Percentiles rank a stretch among this genome's conserved stretches.
These are phyloP conservation scores for Colletotrichum sp. DNA, from an alignment of 2,329 filamentous ascomycete species.

Conservation along the genomic window DNA sequence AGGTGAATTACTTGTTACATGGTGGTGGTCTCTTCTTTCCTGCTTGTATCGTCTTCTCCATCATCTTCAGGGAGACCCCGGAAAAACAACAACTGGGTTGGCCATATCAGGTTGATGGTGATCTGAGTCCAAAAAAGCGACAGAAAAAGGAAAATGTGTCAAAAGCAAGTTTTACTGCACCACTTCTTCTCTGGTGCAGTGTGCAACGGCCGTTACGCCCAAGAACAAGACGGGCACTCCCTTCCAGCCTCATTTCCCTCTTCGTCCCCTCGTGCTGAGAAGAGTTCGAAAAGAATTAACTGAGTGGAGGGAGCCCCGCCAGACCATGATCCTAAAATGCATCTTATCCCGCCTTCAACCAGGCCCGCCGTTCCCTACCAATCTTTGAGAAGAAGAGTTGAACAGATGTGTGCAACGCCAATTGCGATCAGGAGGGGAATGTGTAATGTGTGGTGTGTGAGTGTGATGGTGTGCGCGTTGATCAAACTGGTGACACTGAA, in stretches of 20 bases:
- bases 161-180: constrained; percentile 16
- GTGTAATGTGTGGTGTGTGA: background rate
- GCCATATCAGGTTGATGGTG: background rate
- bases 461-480: background rate
- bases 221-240: constrained; percentile 10
- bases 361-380: constrained; percentile 17
- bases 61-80: background rate
- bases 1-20: constrained; percentile 21
- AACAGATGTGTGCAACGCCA: constrained; percentile 18
- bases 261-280: background rate
- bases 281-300: background rate
- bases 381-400: constrained; percentile 19
- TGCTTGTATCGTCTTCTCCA: constrained; percentile 4
- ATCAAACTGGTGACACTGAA: constrained; percentile 5
- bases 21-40: constrained; percentile 4
- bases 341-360: constrained; percentile 19
- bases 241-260: background rate
- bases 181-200: constrained; percentile 1
- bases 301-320: background rate
- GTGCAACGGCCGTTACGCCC: constrained; percentile 19
- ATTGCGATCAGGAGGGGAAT: constrained; percentile 12
- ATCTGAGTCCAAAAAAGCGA: background rate
- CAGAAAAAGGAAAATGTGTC: background rate
- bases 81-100: constrained; percentile 13
- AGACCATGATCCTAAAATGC: constrained; percentile 19